Base-by-base conservation (phyloP, 2,329 filamentous ascomycete genomes). In the Hansfordia pulvinata region DNA sequence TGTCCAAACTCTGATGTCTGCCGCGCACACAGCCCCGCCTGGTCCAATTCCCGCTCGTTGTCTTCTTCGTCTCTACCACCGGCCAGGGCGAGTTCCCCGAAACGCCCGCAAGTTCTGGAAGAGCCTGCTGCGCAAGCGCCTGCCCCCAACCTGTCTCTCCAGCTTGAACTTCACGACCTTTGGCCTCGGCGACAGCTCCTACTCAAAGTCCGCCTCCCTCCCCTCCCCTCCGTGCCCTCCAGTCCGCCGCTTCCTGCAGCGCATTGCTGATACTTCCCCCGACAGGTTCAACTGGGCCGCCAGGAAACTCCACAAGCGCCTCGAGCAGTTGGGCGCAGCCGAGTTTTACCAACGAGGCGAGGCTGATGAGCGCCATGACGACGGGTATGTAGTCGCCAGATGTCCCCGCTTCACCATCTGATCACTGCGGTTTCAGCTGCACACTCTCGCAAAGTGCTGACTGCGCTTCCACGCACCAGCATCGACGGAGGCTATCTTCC, bases 101-200 rank as follows among this genome's bases (percentile, higher is more conserved):
- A 96, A 96, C 59, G 74, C 80, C 3, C 64, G 73, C 22, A 58
- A 56, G 2, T 86, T 98, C 46, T 98, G 90, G 90, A 84, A 71
- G 46, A 79, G 73, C 32, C 62, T 98, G 19, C 61, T 93, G 11
- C 69, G 83, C 38, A 85, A 80, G 50, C 82, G 73, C 39, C 64
- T 98, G 16, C 70, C 77, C 9, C 62, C 74, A 3, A 70, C 67
- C 10, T 86, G 76, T 40, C 58, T 98, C 20, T 47, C 59, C 19
- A 63, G 66, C 18, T 57, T 93, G 34, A 64, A 60, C 2, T 96
- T 93, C 52, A 77, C 82, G 3, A 80, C 77, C 0, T 93, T 96
- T 59, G 90, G 90, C 1, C 64, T 96, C 1, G 90, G 90, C 1
- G 90, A 98, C 52, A 93, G 81, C 44, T 93, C 86, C 2, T 98